Evolutionary conservation across 305 asterid genomes (phyloP).

Genomic region (Euphrasia arctica): DNA sequence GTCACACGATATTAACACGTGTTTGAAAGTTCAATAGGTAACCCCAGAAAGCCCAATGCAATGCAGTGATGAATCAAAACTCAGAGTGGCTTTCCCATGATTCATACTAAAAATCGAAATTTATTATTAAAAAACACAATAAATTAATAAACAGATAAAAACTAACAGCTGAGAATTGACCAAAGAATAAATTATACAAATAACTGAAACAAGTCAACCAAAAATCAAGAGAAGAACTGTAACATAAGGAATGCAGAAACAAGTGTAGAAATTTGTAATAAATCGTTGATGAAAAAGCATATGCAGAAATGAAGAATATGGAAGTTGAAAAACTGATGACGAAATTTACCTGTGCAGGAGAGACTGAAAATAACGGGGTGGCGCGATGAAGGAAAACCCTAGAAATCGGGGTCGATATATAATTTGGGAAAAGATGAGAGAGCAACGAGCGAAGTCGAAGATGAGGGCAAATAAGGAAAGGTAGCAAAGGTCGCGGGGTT

Average conservation of each 20-base stretch:
- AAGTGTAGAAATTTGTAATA: conserved; percentile 13
- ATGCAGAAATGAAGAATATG: conserved; percentile 6
- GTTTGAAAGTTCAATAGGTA: no score
- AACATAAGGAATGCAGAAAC: conserved; percentile 6
- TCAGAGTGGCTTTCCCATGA: conserved; percentile 17
- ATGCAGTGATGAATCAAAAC: conserved; percentile 7
- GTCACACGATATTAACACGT: not conserved
- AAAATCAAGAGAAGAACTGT: conserved; percentile 4
- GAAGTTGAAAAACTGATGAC: conserved; percentile 15
- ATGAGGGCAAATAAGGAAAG: conserved; percentile 18
- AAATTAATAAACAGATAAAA: not conserved
- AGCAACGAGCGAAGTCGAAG: conserved; percentile 25
- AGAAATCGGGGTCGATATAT: conserved; percentile 45
- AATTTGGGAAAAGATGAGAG: conserved; percentile 40
- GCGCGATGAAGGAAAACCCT: conserved; percentile 48
- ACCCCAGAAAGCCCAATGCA: not conserved
- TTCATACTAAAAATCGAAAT: conserved; percentile 10
- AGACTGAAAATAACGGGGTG: conserved; percentile 22
- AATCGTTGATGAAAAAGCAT: conserved; percentile 16
- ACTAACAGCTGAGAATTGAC: conserved; percentile 11
- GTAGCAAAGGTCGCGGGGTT: conserved; percentile 23
- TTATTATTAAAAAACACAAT: conserved; percentile 1
- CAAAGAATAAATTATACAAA: not conserved
- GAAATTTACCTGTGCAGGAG: conserved; percentile 32
- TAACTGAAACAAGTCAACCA: not conserved